A percentile compares a stretch with the other conserved stretches of the same genome.
Conservation (phyloP, 2,329 filamentous ascomycete genomes). For the Phyllosticta citrichinensis region DNA sequence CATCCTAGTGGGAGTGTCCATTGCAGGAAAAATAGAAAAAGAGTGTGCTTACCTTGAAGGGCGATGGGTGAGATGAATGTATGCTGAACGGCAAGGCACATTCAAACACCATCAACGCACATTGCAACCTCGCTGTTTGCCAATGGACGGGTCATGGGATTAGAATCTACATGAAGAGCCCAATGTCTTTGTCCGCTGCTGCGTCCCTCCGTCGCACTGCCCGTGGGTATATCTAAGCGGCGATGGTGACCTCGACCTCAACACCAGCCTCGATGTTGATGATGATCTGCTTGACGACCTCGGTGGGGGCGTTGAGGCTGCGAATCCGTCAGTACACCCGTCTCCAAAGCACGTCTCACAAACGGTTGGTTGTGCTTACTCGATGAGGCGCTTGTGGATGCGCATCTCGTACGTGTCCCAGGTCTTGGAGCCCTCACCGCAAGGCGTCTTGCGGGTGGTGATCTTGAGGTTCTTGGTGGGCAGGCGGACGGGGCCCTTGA, state of each 20-base stretch:
- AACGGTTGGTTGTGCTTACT: conserved; percentile 43
- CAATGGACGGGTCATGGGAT: conserved; percentile 3
- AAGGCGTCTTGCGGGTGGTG: conserved; percentile 97
- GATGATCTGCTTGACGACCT: conserved; percentile 95
- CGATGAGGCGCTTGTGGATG: conserved; percentile 97
- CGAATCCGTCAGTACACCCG: not conserved
- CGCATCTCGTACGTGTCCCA: conserved; percentile 99
- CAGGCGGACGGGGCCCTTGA: conserved; percentile 96
- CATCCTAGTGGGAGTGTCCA: not conserved
- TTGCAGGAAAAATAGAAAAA: not conserved
- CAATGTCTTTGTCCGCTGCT: not conserved
- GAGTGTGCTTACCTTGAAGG: not conserved
- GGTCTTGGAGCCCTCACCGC: conserved; percentile 99
- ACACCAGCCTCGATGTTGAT: conserved; percentile 93
- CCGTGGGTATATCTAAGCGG: conserved; percentile 47
- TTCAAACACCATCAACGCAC: too few relatives aligned
- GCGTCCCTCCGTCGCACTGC: not conserved
- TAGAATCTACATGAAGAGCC: conserved; percentile 5
- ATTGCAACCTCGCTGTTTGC: not conserved
- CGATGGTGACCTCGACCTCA: conserved; percentile 88
- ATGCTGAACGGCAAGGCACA: not conserved
- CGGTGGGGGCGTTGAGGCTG: conserved; percentile 89
- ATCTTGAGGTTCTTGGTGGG: conserved; percentile 96
- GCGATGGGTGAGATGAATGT: not conserved
- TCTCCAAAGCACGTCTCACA: not conserved